Conservation (phyloP, 148 eudicot species). For the Nepenthes gracilis region DNA sequence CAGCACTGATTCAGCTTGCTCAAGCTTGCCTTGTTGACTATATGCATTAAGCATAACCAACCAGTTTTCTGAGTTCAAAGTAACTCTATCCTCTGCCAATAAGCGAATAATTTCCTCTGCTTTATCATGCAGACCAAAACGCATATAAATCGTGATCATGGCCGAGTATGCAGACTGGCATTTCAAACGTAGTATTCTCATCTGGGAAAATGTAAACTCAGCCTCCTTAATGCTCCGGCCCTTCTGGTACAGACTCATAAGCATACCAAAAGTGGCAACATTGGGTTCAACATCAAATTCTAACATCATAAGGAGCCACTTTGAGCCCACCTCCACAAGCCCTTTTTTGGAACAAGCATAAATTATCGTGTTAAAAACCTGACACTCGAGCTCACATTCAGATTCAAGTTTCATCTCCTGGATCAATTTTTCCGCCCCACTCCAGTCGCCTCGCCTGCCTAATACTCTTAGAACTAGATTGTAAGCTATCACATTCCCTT, state of each 20-base stretch:
- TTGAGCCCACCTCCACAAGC: conserved; percentile 42
- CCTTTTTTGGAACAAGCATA: conserved; percentile 75
- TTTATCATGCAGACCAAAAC: conserved; percentile 55
- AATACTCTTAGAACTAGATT: conserved; percentile 61
- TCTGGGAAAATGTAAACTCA: conserved; percentile 51
- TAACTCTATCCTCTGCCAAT: conserved; percentile 45
- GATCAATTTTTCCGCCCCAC: conserved; percentile 47
- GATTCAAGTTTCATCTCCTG: conserved; percentile 54
- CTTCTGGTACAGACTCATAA: conserved; percentile 76
- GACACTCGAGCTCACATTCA: conserved; percentile 53
- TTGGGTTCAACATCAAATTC: conserved; percentile 59
- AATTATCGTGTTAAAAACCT: conserved; percentile 73
- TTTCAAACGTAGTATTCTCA: conserved; percentile 42
- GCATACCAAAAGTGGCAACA: conserved; percentile 92
- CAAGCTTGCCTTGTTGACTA: conserved; percentile 78
- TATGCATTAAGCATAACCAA: conserved; percentile 79
- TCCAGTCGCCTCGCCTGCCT: conserved; percentile 77
- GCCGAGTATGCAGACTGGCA: conserved; percentile 86
- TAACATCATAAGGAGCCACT: conserved; percentile 77
- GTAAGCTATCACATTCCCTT: conserved; percentile 52
- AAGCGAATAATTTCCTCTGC: conserved; percentile 60
- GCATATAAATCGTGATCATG: conserved; percentile 85
- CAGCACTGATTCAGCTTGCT: conserved; percentile 49
- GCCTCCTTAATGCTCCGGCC: conserved; percentile 69
- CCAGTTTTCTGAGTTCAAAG: conserved; percentile 63